These are phyloP conservation scores for Picocystis sp. DNA, from an alignment of 163 green algal species.

Conservation along the genomic window DNA sequence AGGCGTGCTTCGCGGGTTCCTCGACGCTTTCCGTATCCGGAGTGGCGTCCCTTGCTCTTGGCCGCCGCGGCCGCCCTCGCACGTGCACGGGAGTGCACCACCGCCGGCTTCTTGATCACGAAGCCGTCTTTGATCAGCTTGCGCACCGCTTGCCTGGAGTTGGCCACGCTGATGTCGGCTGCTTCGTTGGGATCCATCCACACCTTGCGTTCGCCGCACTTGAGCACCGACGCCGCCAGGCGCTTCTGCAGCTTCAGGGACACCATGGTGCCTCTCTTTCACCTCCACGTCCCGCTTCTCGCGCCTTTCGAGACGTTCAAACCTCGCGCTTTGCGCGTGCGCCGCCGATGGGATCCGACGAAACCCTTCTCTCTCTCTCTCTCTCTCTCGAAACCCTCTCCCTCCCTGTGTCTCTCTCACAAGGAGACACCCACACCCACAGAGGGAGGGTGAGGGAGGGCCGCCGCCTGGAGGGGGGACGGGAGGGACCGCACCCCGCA, in stretches of 20 bases:
- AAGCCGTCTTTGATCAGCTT: slow-evolving; percentile 99
- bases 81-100: slow-evolving; percentile 89
- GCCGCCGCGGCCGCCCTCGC: slow-evolving; percentile 65
- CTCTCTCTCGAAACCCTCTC: too few relatives aligned
- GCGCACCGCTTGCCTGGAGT: slow-evolving; percentile 96
- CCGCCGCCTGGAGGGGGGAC: too few relatives aligned
- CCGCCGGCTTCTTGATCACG: slow-evolving; percentile 89
- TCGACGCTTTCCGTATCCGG: slow-evolving; percentile 88
- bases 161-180: slow-evolving; percentile 98
- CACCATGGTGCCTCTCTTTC: slow-evolving; percentile 42
- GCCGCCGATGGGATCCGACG: too few relatives aligned
- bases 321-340: too few relatives aligned
- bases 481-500: too few relatives aligned
- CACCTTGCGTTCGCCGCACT: slow-evolving; percentile 73
- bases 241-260: slow-evolving; percentile 91
- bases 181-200: slow-evolving; percentile 99
- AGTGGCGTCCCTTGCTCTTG: slow-evolving; percentile 95
- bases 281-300: too few relatives aligned
- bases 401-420: too few relatives aligned
- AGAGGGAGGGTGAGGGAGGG: too few relatives aligned
- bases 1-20: slow-evolving; percentile 95
- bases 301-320: too few relatives aligned
- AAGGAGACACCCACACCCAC: too few relatives aligned
- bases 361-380: too few relatives aligned
- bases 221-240: slow-evolving; percentile 82